Conservation (phyloP, 345 rosid genomes). For the Chamaenerion angustifolium region DNA sequence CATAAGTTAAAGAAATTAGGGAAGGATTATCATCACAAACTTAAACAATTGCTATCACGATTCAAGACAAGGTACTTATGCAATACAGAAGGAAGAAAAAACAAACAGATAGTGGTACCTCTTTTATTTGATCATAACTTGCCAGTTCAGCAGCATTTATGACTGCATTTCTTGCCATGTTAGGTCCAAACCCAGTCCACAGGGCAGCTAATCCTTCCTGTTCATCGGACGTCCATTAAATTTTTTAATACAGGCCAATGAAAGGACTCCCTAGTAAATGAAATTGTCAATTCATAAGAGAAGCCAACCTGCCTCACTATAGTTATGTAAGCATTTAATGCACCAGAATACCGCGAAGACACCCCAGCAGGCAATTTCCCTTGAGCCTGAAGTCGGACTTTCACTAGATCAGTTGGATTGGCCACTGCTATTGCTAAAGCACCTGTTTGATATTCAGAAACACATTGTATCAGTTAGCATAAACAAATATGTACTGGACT, state of each 20-base stretch:
- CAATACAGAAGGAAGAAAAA: not conserved
- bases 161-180: constrained; percentile 84
- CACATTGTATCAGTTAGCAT: not conserved
- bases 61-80: not conserved
- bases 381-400: constrained; percentile 91
- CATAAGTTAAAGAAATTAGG: constrained; percentile 43
- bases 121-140: constrained; percentile 91
- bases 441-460: constrained; percentile 32
- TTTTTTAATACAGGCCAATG: no score
- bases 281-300: not conserved
- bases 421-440: constrained; percentile 83
- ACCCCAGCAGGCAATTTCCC: constrained; percentile 84
- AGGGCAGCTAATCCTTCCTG: constrained; percentile 81
- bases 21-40: constrained; percentile 3
- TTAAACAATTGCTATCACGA: not conserved
- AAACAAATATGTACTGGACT: not conserved
- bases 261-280: no score
- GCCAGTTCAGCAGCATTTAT: constrained; percentile 98
- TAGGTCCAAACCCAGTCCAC: constrained; percentile 98
- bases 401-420: constrained; percentile 92
- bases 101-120: constrained; percentile 21
- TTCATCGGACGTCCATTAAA: not conserved
- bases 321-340: constrained; percentile 69
- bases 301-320: constrained; percentile 60
- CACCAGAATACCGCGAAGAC: constrained; percentile 80